These are phyloP conservation scores for Asterionellopsis glacialis DNA, from an alignment of 108 stramenopile species.

Conservation along the genomic window DNA sequence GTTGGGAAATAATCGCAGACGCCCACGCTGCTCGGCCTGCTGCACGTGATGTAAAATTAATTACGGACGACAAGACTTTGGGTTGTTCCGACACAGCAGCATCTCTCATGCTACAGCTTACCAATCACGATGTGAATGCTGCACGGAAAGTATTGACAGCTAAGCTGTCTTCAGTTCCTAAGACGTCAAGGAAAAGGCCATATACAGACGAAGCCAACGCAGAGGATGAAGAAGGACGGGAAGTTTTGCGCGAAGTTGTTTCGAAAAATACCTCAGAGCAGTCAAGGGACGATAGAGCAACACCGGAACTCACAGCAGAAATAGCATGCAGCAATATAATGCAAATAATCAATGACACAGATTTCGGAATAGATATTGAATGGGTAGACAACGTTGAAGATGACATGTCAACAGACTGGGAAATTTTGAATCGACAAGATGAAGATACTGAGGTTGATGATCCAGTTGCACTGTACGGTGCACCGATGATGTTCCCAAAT, in stretches of 20 bases:
- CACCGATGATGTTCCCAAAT: not conserved
- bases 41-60: constrained; percentile 1
- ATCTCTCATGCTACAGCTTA: constrained; percentile 1
- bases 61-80: not conserved
- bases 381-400: not conserved
- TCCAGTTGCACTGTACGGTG: not conserved
- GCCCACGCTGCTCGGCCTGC: not conserved
- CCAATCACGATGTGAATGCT: not conserved
- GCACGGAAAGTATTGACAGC: not conserved
- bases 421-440: not conserved
- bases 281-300: not conserved
- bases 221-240: not conserved
- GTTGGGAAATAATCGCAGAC: constrained; percentile 1
- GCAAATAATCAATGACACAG: not conserved
- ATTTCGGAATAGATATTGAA: too few relatives aligned
- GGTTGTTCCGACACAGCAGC: not conserved
- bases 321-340: not conserved
- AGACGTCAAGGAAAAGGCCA: not conserved
- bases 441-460: not conserved
- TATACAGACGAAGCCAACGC: not conserved
- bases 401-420: not conserved
- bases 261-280: not conserved
- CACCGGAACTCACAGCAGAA: not conserved
- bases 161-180: too few relatives aligned
- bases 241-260: not conserved